Evolutionary conservation across 345 rosid genomes (phyloP), one percentile per base, ranked within the genome.

Genomic region (Gossypioides kirkii): DNA sequence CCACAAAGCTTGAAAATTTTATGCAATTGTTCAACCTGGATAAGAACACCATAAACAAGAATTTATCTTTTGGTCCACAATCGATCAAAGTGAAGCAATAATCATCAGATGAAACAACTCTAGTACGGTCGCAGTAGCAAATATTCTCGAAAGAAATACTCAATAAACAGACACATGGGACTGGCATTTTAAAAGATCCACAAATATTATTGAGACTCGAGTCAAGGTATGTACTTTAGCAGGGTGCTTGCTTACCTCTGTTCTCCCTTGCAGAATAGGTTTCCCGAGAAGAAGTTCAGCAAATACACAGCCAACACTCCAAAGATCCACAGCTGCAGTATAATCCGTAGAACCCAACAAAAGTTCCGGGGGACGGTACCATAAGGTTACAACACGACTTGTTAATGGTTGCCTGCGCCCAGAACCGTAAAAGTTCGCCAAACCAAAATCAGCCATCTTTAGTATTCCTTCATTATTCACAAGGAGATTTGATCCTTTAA

Each of bases 351-450:
- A 88, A 23, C 97, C 99, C 1, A 95, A 88, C 76, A 94, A 83
- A 80, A 94, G 95, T 42, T 94, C 98, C 1, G 98, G 99, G 55
- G 99, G 99, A 63, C 99, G 98, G 77, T 95, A 95, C 99, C 99
- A 95, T 76, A 95, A 75, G 73, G 98, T 95, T 78, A 95, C 94
- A 70, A 92, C 99, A 72, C 99, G 90, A 78, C 99, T 95, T n/a
- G 99, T 95, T 75, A 95, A 85, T 52, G 96, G 99, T 77, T 90
- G 94, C 75, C 84, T 84, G 28, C 78, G 79, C 2, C 82, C 84
- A 58, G 81, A 61, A 77, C 71, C 78, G 52, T 84, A 83, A 78
- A 90, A 92, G 82, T 95, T 95, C 28, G 99, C 99, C 76, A 95
- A 80, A 50, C 99, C 99, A 81, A 95, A 95, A 83, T 95, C 99